Base-by-base conservation (phyloP, 805 yeast species). In the Kodamaea laetipori region DNA sequence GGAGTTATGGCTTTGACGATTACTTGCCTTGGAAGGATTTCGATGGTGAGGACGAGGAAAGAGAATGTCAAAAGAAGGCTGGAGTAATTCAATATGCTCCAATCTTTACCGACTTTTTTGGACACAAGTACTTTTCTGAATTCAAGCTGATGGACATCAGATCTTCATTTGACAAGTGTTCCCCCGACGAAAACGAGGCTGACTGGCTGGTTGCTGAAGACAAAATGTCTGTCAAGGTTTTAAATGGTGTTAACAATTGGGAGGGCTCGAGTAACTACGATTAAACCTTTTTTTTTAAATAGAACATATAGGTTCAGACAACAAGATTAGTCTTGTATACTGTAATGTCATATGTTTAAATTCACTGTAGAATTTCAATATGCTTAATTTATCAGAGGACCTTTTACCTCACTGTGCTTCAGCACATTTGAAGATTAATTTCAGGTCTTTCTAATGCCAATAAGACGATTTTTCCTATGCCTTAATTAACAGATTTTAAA, bases 21-120 rank as follows among this genome's bases (percentile, higher is more conserved):
- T 7, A 10, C 6, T 32, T 32, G 13, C n/a, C 24, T 17, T 32
- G 36, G 36, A 32, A 32, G 10, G 23, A 24, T n/a, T 15, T 4
- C 7, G 10, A 18, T 4, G 36, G 36, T 10, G 18, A 9, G 6
- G 9, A 13, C 13, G 21, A 13, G 4, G 10, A 32, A 7, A 16
- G 36, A 18, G 5, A 9, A 6, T 36, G 39, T 13, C 4, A 24
- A 10, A 30, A 30, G 7, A 36, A 13, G 18, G 39, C 21, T 11
- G 39, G 21, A 8, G 27, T 36, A 10, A 36, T 23, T 13, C 39
- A 36, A n/a, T 36, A 24, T 36, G 28, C 39, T 9, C 39, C 39
- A 6, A 24, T 24, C 12, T 36, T 36, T 27, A 36, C 24, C 4
- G 11, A n/a, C 6, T 11, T 18, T 4, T 10, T 24, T 13, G 39